These are phyloP conservation scores for Gnaphalium uliginosum DNA, from an alignment of 129 eudicot species.

Conservation along the genomic window DNA sequence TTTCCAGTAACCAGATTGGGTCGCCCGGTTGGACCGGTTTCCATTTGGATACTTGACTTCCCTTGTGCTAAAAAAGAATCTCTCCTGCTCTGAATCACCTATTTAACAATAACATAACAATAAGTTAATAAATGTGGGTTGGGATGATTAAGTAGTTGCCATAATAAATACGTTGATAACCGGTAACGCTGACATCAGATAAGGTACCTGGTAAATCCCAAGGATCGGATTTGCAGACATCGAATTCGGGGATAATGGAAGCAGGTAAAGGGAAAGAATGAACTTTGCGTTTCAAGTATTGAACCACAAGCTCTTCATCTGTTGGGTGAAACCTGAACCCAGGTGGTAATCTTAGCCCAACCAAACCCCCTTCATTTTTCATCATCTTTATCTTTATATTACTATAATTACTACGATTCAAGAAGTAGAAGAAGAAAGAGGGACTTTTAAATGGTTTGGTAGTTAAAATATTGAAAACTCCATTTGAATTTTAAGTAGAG, in stretches of 20 bases:
- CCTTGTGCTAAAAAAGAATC: conserved; percentile 14
- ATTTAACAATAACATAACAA: background rate
- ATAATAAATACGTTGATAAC: background rate
- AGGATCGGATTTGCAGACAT: conserved; percentile 13
- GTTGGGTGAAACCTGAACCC: conserved; percentile 12
- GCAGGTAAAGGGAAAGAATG: conserved; percentile 10
- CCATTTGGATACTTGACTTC: conserved; percentile 17
- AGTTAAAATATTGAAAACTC: background rate
- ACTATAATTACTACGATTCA: no score
- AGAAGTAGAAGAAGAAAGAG: background rate
- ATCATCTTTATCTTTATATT: background rate
- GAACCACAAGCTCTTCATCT: conserved; percentile 12
- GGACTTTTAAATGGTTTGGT: no score
- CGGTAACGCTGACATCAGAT: no score
- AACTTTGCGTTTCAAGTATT: conserved; percentile 6
- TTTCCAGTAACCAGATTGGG: conserved; percentile 8
- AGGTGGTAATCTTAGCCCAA: background rate
- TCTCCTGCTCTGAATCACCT: background rate
- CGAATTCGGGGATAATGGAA: conserved; percentile 6
- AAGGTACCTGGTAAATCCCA: conserved; percentile 11
- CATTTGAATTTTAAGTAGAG: background rate
- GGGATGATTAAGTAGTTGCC: background rate
- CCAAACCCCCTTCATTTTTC: conserved; percentile 2
- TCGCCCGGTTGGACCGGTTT: conserved; percentile 2
- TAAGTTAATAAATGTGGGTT: background rate